Evolutionary conservation across 2,329 filamentous ascomycete species (phyloP).

Genomic region (Fusarium oxysporum): DNA sequence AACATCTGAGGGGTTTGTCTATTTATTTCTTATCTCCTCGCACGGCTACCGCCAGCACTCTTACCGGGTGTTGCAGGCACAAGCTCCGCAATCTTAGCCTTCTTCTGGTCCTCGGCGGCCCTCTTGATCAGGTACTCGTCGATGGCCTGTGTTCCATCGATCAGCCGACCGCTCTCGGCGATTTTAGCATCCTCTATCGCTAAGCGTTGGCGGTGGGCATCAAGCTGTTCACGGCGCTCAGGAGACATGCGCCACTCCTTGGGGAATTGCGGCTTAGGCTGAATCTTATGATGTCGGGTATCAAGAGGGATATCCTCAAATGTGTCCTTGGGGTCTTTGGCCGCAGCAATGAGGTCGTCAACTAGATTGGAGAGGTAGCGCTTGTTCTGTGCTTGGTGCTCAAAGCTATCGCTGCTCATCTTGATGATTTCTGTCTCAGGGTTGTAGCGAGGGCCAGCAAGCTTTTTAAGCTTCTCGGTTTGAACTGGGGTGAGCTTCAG

Average conservation of each 20-base stretch:
- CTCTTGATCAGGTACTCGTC: slow-evolving; percentile 52
- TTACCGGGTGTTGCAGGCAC: slow-evolving; percentile 43
- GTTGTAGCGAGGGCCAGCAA: slow-evolving; percentile 88
- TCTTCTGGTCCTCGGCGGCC: slow-evolving; percentile 50
- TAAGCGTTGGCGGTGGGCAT: slow-evolving; percentile 66
- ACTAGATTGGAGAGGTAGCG: slow-evolving; percentile 88
- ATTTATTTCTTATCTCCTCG: slow-evolving; percentile 37
- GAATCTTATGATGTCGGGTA: slow-evolving; percentile 83
- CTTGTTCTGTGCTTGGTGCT: slow-evolving; percentile 95
- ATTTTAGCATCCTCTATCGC: slow-evolving; percentile 66
- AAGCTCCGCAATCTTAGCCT: slow-evolving; percentile 50
- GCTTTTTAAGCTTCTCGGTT: slow-evolving; percentile 84
- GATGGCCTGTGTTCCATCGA: slow-evolving; percentile 68
- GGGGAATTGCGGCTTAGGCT: slow-evolving; percentile 78
- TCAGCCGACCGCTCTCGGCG: slow-evolving; percentile 63
- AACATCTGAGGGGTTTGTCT: not conserved
- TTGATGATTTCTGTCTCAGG: slow-evolving; percentile 83
- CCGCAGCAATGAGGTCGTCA: slow-evolving; percentile 76
- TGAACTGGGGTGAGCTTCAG: slow-evolving; percentile 76
- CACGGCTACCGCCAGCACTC: slow-evolving; percentile 31
- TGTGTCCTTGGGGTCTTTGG: slow-evolving; percentile 81
- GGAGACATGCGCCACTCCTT: slow-evolving; percentile 83
- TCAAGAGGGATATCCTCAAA: slow-evolving; percentile 93
- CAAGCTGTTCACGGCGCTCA: slow-evolving; percentile 73
- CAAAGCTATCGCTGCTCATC: slow-evolving; percentile 91